These are phyloP conservation scores for Zymoseptoria tritici DNA, from an alignment of 2,329 filamentous ascomycete genomes.

Conservation along the genomic window DNA sequence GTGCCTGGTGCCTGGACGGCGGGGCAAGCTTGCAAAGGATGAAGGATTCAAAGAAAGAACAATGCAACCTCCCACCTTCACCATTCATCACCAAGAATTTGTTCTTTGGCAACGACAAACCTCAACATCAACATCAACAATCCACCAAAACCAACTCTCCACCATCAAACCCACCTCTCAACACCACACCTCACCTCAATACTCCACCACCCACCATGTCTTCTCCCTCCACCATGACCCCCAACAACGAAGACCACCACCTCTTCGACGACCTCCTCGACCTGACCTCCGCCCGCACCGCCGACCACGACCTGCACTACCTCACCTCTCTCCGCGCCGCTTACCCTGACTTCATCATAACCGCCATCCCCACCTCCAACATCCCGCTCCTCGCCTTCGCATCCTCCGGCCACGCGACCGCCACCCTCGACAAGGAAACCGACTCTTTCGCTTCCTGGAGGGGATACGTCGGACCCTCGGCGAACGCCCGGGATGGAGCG, in stretches of 20 bases:
- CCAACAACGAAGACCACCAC: constrained; percentile 11
- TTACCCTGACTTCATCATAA: constrained; percentile 33
- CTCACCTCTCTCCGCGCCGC: constrained; percentile 30
- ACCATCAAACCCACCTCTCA: not conserved
- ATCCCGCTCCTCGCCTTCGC: constrained; percentile 37
- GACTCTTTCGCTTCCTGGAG: constrained; percentile 34
- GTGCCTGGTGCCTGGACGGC: not conserved
- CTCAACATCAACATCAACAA: no score
- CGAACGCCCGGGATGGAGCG: constrained; percentile 25
- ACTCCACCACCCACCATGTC: not conserved
- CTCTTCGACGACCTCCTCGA: constrained; percentile 32
- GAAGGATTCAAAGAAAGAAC: no score
- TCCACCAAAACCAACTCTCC: not conserved
- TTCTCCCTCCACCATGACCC: not conserved
- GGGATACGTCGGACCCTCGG: constrained; percentile 28
- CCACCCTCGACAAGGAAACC: constrained; percentile 31
- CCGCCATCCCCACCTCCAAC: constrained; percentile 31
- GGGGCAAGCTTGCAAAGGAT: not conserved
- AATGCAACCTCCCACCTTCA: not conserved
- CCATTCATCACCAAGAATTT: not conserved
- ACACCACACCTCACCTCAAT: not conserved
- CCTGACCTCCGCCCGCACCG: constrained; percentile 29
- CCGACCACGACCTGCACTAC: constrained; percentile 36
- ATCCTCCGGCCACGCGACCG: constrained; percentile 34
- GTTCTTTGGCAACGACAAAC: not conserved